These are phyloP conservation scores for Cercospora berteroae DNA, from an alignment of 2,329 filamentous ascomycete genomes.

Conservation along the genomic window DNA sequence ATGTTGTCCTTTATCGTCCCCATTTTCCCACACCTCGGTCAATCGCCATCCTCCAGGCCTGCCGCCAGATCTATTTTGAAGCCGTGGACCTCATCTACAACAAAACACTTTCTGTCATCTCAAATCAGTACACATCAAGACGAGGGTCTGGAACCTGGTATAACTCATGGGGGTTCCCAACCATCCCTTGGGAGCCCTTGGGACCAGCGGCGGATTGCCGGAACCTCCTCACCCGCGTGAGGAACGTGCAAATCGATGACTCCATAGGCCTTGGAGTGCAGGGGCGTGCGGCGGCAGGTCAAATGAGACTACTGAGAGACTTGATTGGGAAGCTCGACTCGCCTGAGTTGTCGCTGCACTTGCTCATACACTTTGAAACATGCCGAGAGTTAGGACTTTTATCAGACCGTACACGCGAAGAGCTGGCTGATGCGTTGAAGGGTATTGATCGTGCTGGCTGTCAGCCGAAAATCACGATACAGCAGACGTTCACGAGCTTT, in stretches of 20 bases:
- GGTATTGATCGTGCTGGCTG: neutral
- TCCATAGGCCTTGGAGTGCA: neutral
- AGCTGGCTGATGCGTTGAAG: neutral
- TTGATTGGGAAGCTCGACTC: neutral
- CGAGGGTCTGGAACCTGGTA: no score
- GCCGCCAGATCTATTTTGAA: conserved; percentile 1
- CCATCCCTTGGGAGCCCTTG: neutral
- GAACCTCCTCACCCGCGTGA: neutral
- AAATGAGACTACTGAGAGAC: neutral
- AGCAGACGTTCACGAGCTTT: no score
- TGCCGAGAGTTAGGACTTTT: no score
- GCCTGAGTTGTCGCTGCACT: neutral
- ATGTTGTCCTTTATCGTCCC: neutral
- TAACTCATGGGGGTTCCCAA: no score
- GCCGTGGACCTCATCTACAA: neutral
- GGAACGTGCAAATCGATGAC: neutral
- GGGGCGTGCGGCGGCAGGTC: neutral
- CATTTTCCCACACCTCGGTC: neutral
- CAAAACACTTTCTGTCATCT: neutral
- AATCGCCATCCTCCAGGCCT: neutral
- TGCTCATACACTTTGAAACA: neutral
- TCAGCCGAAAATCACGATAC: neutral
- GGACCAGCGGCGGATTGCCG: neutral
- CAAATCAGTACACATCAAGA: neutral
- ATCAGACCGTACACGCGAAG: neutral